Base-by-base conservation (phyloP, 257 asterid species). In the Cinchona pubescens region DNA sequence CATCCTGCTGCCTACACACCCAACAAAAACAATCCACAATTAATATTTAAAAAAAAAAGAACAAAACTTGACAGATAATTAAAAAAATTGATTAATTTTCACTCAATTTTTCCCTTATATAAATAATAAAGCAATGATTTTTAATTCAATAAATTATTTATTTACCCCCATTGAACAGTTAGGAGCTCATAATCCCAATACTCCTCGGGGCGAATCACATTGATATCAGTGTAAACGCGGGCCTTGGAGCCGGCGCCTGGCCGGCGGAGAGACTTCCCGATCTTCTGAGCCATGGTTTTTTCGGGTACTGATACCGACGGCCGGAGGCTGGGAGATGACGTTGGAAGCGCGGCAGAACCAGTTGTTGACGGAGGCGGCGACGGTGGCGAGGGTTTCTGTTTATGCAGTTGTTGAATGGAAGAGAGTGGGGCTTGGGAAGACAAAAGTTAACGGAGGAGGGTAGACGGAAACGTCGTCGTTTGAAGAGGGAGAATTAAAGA, bases 141-240 rank as follows among this genome's bases (percentile, higher is more conserved):
- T 35, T 7, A 74, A 29, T 49, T 61, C 38, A 25, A 74, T 29
- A 5, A 76, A 77, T 30, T 73, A 74, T n/a, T 48, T 85, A 92
- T 62, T n/a, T 88, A 92, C 98, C 98, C 98, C 98, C 98, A 93
- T 83, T 91, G 98, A 79, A 93, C 96, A 74, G 91, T 76, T 29
- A 93, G 91, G 46, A 96, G 83, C 86, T 93, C 97, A 76, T 93
- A 93, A 80, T 93, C 98, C 97, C 96, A 93, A 69, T 93, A 93
- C 81, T 91, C 98, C 84, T 86, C 87, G 21, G 98, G 97, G 51
- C 97, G 94, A 79, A 86, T 84, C 72, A 91, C 94, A 85, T 93
- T 93, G 71, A 91, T 79, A 78, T 93, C 97, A 3, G 90, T 40
- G 77, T 93, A 93, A 35, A 91, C 96, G 79, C 89, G 91, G 74